A percentile compares a stretch with the other conserved stretches of the same genome.
These are phyloP conservation scores for Xylaria sp. DNA, from an alignment of 2,329 filamentous ascomycete species.

Conservation along the genomic window DNA sequence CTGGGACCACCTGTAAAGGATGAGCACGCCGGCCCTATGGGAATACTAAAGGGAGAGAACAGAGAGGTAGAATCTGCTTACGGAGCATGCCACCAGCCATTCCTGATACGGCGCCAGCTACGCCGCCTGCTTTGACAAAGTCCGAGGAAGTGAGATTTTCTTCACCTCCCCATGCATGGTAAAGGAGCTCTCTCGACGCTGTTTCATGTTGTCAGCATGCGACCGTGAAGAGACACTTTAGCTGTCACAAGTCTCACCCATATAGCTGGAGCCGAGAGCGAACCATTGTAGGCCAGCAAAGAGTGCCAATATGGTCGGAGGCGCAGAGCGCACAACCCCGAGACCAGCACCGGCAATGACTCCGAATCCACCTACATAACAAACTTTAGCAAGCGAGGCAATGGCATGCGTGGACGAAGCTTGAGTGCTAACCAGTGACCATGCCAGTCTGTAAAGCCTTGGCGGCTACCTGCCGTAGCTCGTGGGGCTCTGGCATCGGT, in stretches of 20 bases:
- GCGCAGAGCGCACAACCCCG: slow-evolving; percentile 64
- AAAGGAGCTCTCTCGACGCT: slow-evolving; percentile 46
- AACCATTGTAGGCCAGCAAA: slow-evolving; percentile 77
- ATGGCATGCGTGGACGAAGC: background rate
- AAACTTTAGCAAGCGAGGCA: slow-evolving; percentile 18
- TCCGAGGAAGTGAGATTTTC: slow-evolving; percentile 52
- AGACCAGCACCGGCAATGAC: slow-evolving; percentile 60
- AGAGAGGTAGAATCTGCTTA: slow-evolving; percentile 32
- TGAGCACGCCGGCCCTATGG: slow-evolving; percentile 7
- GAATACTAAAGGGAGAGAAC: background rate
- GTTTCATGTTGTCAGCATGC: slow-evolving; percentile 6
- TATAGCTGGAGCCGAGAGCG: slow-evolving; percentile 69
- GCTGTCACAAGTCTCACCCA: slow-evolving; percentile 47
- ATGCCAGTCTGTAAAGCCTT: slow-evolving; percentile 30
- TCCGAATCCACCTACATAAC: slow-evolving; percentile 48
- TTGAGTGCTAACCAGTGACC: slow-evolving; percentile 24
- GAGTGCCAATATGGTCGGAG: slow-evolving; percentile 64
- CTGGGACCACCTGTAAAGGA: slow-evolving; percentile 43
- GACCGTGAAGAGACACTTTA: background rate
- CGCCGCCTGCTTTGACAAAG: slow-evolving; percentile 59
- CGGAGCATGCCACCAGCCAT: slow-evolving; percentile 52
- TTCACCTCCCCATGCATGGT: slow-evolving; percentile 46
- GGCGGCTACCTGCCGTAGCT: slow-evolving; percentile 25
- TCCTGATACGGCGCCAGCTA: slow-evolving; percentile 66
- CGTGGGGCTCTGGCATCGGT: slow-evolving; percentile 24